phyloP scores from a whole-genome alignment of 768 basidiomycete species.

The Filobasidium wieringae region DNA sequence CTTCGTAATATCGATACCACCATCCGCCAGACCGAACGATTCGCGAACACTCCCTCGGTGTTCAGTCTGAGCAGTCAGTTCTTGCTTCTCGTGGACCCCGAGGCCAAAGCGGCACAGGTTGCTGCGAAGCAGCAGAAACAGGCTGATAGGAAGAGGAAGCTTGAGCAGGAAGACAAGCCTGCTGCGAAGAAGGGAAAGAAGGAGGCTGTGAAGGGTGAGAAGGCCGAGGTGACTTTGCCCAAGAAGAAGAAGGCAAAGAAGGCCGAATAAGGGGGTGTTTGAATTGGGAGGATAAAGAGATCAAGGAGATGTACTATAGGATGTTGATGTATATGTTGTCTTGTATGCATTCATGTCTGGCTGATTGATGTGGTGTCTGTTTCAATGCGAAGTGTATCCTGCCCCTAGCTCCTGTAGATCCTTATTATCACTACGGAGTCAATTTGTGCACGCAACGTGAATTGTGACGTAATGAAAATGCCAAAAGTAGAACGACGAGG shows the following conservation, averaged over 20 bases:
- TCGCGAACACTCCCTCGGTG: conserved; percentile 54
- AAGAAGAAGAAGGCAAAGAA: conserved; percentile 29
- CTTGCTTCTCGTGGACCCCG: conserved; percentile 24
- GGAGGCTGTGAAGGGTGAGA: conserved; percentile 24
- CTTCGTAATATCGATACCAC: conserved; percentile 49
- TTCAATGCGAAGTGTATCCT: too few species aligned
- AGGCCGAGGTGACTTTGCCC: conserved; percentile 15
- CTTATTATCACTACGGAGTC: too few species aligned
- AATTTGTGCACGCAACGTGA: too few species aligned
- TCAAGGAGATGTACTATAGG: too few species aligned
- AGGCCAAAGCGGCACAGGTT: conserved; percentile 10
- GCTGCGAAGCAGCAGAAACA: conserved; percentile 20
- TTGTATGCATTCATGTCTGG: too few species aligned
- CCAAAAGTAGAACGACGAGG: too few species aligned
- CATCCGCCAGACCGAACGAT: conserved; percentile 49
- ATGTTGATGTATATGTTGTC: too few species aligned
- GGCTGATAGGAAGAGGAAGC: conserved; percentile 17
- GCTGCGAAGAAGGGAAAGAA: conserved; percentile 5
- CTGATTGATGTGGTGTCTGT: too few species aligned
- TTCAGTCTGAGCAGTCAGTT: conserved; percentile 58
- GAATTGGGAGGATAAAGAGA: background rate
- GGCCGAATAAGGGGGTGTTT: background rate
- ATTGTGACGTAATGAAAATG: too few species aligned
- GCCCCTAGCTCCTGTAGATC: too few species aligned
- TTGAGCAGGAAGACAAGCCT: conserved; percentile 6